These are phyloP conservation scores for Aspergillus campestris DNA, from an alignment of 495 filamentous ascomycete species.

Conservation along the genomic window DNA sequence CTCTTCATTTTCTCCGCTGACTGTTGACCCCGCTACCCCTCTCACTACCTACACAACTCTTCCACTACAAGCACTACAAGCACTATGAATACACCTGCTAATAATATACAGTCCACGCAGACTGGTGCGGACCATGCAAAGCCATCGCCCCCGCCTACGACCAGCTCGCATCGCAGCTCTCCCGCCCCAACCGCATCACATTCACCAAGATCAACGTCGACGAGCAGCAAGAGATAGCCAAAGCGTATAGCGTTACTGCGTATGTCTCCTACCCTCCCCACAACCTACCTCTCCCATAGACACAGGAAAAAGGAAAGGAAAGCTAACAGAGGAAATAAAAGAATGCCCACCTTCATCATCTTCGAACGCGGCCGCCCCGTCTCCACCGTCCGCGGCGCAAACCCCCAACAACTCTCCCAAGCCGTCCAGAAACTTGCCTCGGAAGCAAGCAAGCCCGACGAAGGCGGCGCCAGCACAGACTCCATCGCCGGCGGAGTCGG, in stretches of 20 bases:
- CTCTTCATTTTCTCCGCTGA: slow-evolving; percentile 4
- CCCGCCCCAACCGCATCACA: slow-evolving; percentile 62
- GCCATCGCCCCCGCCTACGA: slow-evolving; percentile 78
- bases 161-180: slow-evolving; percentile 61
- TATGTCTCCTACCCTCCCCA: slow-evolving; percentile 27
- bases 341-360: slow-evolving; percentile 81
- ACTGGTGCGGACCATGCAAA: slow-evolving; percentile 82
- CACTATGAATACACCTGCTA: slow-evolving; percentile 5
- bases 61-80: slow-evolving; percentile 2
- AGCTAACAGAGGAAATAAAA: slow-evolving; percentile 8
- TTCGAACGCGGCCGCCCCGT: slow-evolving; percentile 66
- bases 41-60: slow-evolving; percentile 8
- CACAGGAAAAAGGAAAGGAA: neutral
- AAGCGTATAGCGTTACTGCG: slow-evolving; percentile 64
- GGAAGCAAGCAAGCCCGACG: slow-evolving; percentile 53
- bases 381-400: slow-evolving; percentile 64
- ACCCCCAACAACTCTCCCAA: slow-evolving; percentile 57
- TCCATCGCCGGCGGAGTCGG: slow-evolving; percentile 30
- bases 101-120: slow-evolving; percentile 62
- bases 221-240: slow-evolving; percentile 61
- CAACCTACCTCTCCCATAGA: neutral
- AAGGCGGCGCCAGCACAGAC: slow-evolving; percentile 37
- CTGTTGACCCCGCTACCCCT: slow-evolving; percentile 9
- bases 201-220: slow-evolving; percentile 87
- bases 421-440: slow-evolving; percentile 63